A percentile compares a stretch with the other conserved stretches of the same genome.
These are phyloP conservation scores for Candida insectalens DNA, from an alignment of 805 yeast genomes.

Conservation along the genomic window DNA sequence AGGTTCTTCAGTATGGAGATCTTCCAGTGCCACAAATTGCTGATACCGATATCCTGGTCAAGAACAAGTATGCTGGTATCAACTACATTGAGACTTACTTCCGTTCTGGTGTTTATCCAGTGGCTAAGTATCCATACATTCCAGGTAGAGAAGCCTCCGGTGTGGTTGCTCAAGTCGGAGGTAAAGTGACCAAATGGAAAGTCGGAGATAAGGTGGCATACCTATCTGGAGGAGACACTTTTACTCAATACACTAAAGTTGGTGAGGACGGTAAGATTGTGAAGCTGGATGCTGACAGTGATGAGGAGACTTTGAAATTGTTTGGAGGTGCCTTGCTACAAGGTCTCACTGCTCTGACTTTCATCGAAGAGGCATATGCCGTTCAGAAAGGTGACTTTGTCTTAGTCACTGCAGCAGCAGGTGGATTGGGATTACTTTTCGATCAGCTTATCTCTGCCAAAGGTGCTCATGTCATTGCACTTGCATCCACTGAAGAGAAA, in stretches of 20 bases:
- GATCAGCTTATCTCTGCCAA: conserved; percentile 49
- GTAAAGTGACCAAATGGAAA: conserved; percentile 38
- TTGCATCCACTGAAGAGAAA: conserved; percentile 73
- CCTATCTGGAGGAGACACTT: conserved; percentile 34
- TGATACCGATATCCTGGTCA: conserved; percentile 54
- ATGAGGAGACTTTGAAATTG: conserved; percentile 39
- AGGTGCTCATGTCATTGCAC: conserved; percentile 80
- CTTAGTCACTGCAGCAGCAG: conserved; percentile 89
- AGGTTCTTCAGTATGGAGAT: conserved; percentile 49
- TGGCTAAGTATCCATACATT: conserved; percentile 44
- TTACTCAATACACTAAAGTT: conserved; percentile 65
- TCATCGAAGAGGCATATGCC: conserved; percentile 54
- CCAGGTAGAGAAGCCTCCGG: conserved; percentile 73
- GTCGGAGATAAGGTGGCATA: conserved; percentile 71
- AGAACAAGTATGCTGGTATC: conserved; percentile 70
- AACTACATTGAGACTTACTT: conserved; percentile 80
- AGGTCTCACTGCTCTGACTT: conserved; percentile 73
- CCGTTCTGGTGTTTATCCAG: conserved; percentile 71
- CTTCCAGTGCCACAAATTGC: conserved; percentile 49
- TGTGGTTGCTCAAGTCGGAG: conserved; percentile 54
- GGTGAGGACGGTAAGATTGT: conserved; percentile 26
- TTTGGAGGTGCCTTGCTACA: conserved; percentile 59
- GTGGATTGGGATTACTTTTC: conserved; percentile 78
- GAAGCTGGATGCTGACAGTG: conserved; percentile 38
- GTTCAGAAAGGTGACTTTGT: conserved; percentile 64